Percentiles rank a stretch among this genome's conserved stretches.
Conservation (phyloP, 805 yeast genomes). For the Cyberlindnera mrakii region DNA sequence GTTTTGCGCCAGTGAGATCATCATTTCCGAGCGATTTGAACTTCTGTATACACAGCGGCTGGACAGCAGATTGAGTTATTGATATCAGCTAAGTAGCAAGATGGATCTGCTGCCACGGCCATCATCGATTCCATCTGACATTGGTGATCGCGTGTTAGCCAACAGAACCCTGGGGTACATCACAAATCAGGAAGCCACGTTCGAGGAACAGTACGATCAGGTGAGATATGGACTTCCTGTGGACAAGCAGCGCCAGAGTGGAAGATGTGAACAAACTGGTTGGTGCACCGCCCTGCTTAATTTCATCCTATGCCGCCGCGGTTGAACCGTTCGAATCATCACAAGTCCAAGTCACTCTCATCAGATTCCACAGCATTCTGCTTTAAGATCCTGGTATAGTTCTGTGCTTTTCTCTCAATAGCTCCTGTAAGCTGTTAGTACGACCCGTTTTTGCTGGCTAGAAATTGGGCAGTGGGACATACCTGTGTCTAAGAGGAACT, state of each 20-base stretch:
- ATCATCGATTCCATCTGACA: neutral
- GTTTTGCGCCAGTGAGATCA: too few relatives aligned
- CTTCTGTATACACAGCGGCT: too few relatives aligned
- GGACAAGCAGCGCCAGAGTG: too few relatives aligned
- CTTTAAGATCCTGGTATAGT: constrained; percentile 19
- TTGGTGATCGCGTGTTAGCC: constrained; percentile 5
- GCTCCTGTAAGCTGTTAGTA: constrained; percentile 18
- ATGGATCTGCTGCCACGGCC: neutral
- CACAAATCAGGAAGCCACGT: too few relatives aligned
- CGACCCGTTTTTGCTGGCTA: neutral
- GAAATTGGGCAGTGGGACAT: neutral
- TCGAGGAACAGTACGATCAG: too few relatives aligned
- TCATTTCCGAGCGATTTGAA: too few relatives aligned
- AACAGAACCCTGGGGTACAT: neutral
- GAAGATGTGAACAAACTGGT: too few relatives aligned
- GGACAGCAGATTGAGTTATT: too few relatives aligned
- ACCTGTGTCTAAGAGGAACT: constrained; percentile 26
- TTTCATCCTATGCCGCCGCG: neutral
- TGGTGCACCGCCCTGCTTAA: neutral
- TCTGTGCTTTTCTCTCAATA: constrained; percentile 29
- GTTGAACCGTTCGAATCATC: neutral
- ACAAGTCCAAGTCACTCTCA: constrained; percentile 35
- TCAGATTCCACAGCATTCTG: constrained; percentile 21
- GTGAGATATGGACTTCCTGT: too few relatives aligned
- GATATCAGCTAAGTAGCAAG: neutral